Base-by-base conservation (phyloP, 768 basidiomycete genomes). In the Lactarius hengduanensis region DNA sequence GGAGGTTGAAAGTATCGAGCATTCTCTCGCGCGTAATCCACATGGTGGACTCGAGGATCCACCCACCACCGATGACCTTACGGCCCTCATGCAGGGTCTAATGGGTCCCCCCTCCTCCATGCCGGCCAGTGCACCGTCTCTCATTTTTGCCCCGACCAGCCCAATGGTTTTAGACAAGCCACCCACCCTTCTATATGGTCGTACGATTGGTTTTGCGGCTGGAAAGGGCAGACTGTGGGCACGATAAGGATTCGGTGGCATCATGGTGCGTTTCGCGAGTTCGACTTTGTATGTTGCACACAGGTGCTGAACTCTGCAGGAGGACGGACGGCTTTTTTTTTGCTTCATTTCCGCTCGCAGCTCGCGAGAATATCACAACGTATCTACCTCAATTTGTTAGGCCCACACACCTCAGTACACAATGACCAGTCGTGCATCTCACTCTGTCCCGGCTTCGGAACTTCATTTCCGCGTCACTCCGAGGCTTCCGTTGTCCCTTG, bases 331-430 rank as follows among this genome's bases (percentile, higher is more conserved):
- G 50, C 13, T 3, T 26, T 41, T 62, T 62, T 58, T 57, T 62
- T 32, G 50, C 50, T 67, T 67, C 61, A 67, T 67, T 38, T 67
- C 66, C 66, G 66, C 66, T 55, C 32, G 41, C 62, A 38, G 41
- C 62, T 63, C 50, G 57, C 62, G 66, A 67, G 66, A 59, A 59
- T 36, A 59, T 67, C 66, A 67, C 66, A 62, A 22, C 62, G n/a
- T 67, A 67, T 67, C 47, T 30, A 67, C 30, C 57, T 34, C 66
- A 59, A 59, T 55, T 45, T 66, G 34, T 62, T 1, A 11, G 61
- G 53, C 59, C 66, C 53, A 56, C 62, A 45, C 57, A 67, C 47
- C 26, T 43, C 30, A 38, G 22, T 43, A 59, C 40, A 43, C 43
- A 61, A 62, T 66, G 59, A 55, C 20, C 60, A 47, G 57, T 63